These are phyloP conservation scores for Schizosaccharomyces pombe DNA, from an alignment of 805 yeast genomes.

Conservation along the genomic window DNA sequence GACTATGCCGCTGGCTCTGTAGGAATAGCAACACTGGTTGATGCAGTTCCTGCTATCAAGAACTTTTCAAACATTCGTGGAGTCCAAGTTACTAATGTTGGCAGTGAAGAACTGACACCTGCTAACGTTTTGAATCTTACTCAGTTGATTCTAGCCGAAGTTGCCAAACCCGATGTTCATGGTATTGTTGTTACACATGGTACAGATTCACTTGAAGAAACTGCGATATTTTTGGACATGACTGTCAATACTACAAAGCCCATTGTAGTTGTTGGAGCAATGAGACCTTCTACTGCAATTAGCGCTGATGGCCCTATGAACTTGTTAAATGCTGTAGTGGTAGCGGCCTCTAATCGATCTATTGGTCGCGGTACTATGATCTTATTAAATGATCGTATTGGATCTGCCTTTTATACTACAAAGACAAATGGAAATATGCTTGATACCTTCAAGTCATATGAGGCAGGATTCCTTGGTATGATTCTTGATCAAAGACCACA, in stretches of 20 bases:
- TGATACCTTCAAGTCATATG: conserved; percentile 43
- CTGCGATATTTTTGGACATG: conserved; percentile 27
- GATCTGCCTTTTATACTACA: conserved; percentile 46
- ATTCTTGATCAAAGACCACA: conserved; percentile 44
- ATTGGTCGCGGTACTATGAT: conserved; percentile 38
- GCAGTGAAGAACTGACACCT: conserved; percentile 22
- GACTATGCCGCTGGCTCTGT: conserved; percentile 26
- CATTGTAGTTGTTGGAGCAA: conserved; percentile 45
- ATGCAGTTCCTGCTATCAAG: conserved; percentile 22
- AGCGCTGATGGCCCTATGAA: conserved; percentile 57
- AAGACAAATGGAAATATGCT: conserved; percentile 47
- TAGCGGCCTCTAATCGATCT: conserved; percentile 30
- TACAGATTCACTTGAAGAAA: conserved; percentile 27
- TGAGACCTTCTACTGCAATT: conserved; percentile 50
- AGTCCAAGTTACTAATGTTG: conserved; percentile 23
- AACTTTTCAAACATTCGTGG: conserved; percentile 21
- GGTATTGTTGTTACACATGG: conserved; percentile 30
- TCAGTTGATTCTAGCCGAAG: conserved; percentile 17
- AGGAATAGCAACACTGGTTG: conserved; percentile 16
- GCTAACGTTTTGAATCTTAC: conserved; percentile 18
- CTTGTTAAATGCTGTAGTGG: conserved; percentile 42
- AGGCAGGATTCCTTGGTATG: conserved; percentile 49
- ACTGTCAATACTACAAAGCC: conserved; percentile 21
- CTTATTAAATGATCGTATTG: conserved; percentile 42
- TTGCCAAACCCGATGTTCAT: conserved; percentile 16